Conservation (phyloP, 2,329 filamentous ascomycete species). For the Didymella exigua region DNA sequence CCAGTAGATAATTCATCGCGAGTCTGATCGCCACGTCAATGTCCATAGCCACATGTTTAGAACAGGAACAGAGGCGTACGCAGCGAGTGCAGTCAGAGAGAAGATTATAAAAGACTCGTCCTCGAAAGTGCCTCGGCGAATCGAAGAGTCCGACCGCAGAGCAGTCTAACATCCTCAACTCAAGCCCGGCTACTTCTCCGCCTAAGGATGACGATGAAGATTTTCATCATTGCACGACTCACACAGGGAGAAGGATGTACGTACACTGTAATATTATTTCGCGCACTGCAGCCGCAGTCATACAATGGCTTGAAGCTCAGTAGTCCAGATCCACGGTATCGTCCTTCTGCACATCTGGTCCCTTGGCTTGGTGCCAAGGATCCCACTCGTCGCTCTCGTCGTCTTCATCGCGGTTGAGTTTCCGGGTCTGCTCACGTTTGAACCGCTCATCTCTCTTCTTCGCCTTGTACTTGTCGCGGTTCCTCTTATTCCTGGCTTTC, state of each 20-base stretch:
- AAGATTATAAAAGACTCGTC: conserved; percentile 47
- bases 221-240: conserved; percentile 74
- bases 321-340: conserved; percentile 57
- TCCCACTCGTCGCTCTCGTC: conserved; percentile 51
- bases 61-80: not conserved
- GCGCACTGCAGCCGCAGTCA: not conserved
- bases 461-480: conserved; percentile 31
- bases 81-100: conserved; percentile 40
- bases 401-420: conserved; percentile 18
- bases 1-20: too few species aligned
- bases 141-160: conserved; percentile 28
- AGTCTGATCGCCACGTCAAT: not conserved
- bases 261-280: not conserved
- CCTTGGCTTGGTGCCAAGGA: conserved; percentile 52
- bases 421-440: conserved; percentile 26
- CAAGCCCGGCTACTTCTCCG: conserved; percentile 58
- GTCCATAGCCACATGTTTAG: not conserved
- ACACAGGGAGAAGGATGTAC: conserved; percentile 9
- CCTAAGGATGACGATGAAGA: conserved; percentile 96
- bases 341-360: conserved; percentile 51
- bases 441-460: conserved; percentile 32
- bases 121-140: conserved; percentile 30
- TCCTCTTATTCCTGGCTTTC: conserved; percentile 33
- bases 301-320: conserved; percentile 25
- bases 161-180: conserved; percentile 28